These are phyloP conservation scores for Cicer cuneatum DNA, from an alignment of 306 rosid species.

Conservation along the genomic window DNA sequence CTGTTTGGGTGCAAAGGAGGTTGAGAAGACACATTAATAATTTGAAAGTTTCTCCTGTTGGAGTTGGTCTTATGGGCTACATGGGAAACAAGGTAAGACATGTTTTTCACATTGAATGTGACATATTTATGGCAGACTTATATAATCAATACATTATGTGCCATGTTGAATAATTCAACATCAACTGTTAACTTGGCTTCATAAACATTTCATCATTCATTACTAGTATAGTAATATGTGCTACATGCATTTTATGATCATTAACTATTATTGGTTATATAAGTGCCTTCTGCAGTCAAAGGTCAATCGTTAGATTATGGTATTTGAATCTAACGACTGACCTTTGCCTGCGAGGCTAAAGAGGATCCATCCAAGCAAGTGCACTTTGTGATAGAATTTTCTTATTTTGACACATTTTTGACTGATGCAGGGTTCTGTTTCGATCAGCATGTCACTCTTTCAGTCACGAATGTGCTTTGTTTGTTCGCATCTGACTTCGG, in stretches of 20 bases:
- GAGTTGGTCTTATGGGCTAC: conserved; percentile 97
- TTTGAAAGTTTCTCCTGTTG: conserved; percentile 89
- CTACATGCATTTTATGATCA: conserved; percentile 5
- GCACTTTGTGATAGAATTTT: background rate
- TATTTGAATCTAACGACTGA: background rate
- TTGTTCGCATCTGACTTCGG: conserved; percentile 95
- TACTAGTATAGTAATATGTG: background rate
- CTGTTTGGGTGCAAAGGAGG: conserved; percentile 90
- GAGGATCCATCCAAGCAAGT: background rate
- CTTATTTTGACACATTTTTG: conserved; percentile 29
- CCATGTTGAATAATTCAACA: background rate
- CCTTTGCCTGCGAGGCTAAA: background rate
- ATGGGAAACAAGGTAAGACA: conserved; percentile 94
- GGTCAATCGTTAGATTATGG: background rate
- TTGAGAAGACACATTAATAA: conserved; percentile 87
- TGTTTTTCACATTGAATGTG: conserved; percentile 33
- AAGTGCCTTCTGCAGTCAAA: no score
- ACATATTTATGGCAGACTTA: conserved; percentile 1
- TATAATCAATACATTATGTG: no score
- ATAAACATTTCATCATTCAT: conserved; percentile 1
- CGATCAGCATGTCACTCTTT: conserved; percentile 89
- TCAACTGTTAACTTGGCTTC: conserved; percentile 13
- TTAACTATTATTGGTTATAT: background rate
- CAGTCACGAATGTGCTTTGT: conserved; percentile 93
- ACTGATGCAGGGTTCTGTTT: conserved; percentile 88